Percentiles rank a stretch among this genome's conserved stretches.
These are phyloP conservation scores for Globisporangium camurandrum DNA, from an alignment of 352 stramenopile genomes.

Conservation along the genomic window DNA sequence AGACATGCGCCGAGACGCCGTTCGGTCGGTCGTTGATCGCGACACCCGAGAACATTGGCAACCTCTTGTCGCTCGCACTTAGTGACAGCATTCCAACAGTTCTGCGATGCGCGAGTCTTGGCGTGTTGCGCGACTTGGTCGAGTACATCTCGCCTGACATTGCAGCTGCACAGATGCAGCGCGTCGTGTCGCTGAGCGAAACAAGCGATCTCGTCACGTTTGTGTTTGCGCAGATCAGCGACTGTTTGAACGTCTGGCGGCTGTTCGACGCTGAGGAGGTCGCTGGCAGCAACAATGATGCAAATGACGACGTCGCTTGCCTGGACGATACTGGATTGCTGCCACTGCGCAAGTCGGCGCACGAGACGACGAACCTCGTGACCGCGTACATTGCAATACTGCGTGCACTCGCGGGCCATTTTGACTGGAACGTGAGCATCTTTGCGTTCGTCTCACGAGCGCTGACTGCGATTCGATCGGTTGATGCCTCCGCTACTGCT, in stretches of 20 bases:
- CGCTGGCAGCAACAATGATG: background rate
- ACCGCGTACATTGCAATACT: constrained; percentile 45
- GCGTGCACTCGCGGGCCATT: constrained; percentile 17
- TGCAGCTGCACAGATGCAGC: constrained; percentile 28
- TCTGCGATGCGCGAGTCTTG: constrained; percentile 34
- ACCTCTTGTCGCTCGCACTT: constrained; percentile 56
- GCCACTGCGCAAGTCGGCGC: constrained; percentile 35
- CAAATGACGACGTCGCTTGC: background rate
- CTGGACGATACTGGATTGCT: constrained; percentile 5
- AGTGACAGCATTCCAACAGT: constrained; percentile 36
- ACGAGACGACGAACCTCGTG: constrained; percentile 32
- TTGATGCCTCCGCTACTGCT: background rate
- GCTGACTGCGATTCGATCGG: constrained; percentile 4
- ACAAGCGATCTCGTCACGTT: constrained; percentile 22
- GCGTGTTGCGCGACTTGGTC: constrained; percentile 37
- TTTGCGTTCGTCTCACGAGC: constrained; percentile 19
- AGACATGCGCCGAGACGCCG: constrained; percentile 43
- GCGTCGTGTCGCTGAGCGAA: constrained; percentile 15
- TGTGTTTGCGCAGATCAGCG: constrained; percentile 28
- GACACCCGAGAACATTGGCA: constrained; percentile 48
- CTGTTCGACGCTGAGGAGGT: constrained; percentile 12
- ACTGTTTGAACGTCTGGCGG: constrained; percentile 35
- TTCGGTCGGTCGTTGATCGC: constrained; percentile 47
- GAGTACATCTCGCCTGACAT: constrained; percentile 23
- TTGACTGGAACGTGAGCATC: constrained; percentile 25